These are phyloP conservation scores for Amphirosellinia nigrospora DNA, from an alignment of 495 filamentous ascomycete genomes.

Conservation along the genomic window DNA sequence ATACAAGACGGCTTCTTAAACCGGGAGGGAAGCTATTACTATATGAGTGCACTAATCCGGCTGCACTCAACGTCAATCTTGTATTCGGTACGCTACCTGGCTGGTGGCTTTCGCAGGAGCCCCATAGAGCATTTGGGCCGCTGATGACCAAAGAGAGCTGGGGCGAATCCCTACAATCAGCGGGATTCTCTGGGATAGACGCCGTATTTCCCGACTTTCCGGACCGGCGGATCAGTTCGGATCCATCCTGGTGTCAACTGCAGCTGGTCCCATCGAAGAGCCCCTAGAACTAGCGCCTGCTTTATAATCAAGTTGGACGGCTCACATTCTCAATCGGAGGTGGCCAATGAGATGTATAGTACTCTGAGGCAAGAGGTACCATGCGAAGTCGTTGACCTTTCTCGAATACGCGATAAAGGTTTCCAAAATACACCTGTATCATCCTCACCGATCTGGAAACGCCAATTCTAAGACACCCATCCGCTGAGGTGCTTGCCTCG, in stretches of 20 bases:
- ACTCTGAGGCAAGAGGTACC: background rate
- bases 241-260: conserved; percentile 17
- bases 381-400: conserved; percentile 6
- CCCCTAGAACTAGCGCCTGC: background rate
- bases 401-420: background rate
- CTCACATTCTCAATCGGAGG: background rate
- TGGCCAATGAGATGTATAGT: background rate
- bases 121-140: conserved; percentile 44
- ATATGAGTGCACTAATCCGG: conserved; percentile 46
- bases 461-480: conserved; percentile 6
- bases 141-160: conserved; percentile 41
- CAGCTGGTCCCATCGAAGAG: background rate
- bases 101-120: conserved; percentile 53
- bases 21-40: conserved; percentile 40
- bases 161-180: conserved; percentile 40
- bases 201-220: conserved; percentile 27
- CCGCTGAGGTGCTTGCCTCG: conserved; percentile 12
- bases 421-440: conserved; percentile 21
- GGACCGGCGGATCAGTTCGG: conserved; percentile 14
- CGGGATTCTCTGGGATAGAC: conserved; percentile 54
- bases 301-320: background rate
- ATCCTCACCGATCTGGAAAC: conserved; percentile 22
- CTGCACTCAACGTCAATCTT: conserved; percentile 35
- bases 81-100: conserved; percentile 46
- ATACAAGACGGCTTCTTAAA: conserved; percentile 52